Conservation (phyloP, 441 rosid genomes). For the Pelargonium citronellum region DNA sequence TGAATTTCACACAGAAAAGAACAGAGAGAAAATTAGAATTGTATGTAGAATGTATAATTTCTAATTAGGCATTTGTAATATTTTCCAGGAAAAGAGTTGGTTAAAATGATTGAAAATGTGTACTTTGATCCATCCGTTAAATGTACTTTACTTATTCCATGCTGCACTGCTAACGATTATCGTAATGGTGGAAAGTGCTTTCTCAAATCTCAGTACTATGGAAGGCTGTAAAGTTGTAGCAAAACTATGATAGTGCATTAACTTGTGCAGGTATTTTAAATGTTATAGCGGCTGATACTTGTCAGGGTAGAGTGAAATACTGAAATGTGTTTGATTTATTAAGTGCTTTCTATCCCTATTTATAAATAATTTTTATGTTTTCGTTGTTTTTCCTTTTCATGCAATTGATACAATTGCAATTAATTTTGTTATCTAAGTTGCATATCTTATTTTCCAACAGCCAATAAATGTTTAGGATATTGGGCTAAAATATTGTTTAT, state of each 20-base stretch:
- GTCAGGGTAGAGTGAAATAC: background rate
- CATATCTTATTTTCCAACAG: background rate
- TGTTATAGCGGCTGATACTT: background rate
- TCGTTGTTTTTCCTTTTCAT: background rate
- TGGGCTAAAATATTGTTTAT: slow-evolving; percentile 9
- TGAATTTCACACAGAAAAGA: background rate
- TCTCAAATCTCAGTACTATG: background rate
- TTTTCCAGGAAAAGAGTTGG: background rate
- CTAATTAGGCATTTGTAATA: background rate
- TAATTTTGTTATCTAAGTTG: background rate
- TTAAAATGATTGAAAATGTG: background rate
- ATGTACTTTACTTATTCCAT: background rate
- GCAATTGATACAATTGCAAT: background rate
- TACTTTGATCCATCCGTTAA: background rate
- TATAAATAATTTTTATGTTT: too few relatives aligned
- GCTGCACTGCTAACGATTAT: background rate
- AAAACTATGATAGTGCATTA: background rate
- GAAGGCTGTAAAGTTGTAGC: background rate
- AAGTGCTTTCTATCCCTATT: background rate
- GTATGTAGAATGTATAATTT: background rate
- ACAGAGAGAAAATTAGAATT: background rate
- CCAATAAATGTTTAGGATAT: background rate
- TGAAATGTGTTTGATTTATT: background rate
- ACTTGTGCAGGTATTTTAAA: background rate
- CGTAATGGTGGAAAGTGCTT: background rate